A percentile compares a stretch with the other conserved stretches of the same genome.
phyloP scores from a whole-genome alignment of 768 basidiomycete species.

The Omphalotus guepiniiformis region DNA sequence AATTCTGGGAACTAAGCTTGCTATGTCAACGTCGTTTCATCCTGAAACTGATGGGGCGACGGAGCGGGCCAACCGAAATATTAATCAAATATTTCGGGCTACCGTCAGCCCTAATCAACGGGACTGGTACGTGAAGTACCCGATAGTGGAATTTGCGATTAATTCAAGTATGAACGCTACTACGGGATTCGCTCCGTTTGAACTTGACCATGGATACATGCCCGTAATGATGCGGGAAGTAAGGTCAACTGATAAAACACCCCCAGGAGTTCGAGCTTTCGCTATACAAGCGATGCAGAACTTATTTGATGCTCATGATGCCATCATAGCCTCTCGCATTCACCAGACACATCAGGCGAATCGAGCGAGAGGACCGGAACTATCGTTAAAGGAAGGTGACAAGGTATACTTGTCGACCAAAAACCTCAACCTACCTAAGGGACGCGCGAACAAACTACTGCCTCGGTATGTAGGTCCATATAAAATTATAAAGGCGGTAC shows the following conservation, averaged over 20 bases:
- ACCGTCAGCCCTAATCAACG: slow-evolving; percentile 12
- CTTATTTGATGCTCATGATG: slow-evolving; percentile 15
- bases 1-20: slow-evolving; percentile 16
- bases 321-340: slow-evolving; percentile 16
- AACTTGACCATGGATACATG: neutral
- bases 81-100: slow-evolving; percentile 14
- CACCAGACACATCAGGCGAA: slow-evolving; percentile 21
- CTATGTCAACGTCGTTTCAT: slow-evolving; percentile 24
- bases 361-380: slow-evolving; percentile 1
- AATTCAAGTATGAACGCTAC: slow-evolving; percentile 17
- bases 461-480: slow-evolving; percentile 30
- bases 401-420: slow-evolving; percentile 28
- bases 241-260: neutral
- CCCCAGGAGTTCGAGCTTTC: slow-evolving; percentile 16
- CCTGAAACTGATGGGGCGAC: slow-evolving; percentile 28
- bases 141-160: slow-evolving; percentile 17
- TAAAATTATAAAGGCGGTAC: too few species aligned
- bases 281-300: too few species aligned
- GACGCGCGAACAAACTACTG: slow-evolving; percentile 24
- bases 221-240: neutral
- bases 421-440: too few species aligned
- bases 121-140: slow-evolving; percentile 14
- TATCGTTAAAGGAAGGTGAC: slow-evolving; percentile 14
- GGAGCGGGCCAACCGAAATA: slow-evolving; percentile 10
- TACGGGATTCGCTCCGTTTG: neutral